Conservation (phyloP, 2,329 filamentous ascomycete genomes). For the Ophiostoma quercus region DNA sequence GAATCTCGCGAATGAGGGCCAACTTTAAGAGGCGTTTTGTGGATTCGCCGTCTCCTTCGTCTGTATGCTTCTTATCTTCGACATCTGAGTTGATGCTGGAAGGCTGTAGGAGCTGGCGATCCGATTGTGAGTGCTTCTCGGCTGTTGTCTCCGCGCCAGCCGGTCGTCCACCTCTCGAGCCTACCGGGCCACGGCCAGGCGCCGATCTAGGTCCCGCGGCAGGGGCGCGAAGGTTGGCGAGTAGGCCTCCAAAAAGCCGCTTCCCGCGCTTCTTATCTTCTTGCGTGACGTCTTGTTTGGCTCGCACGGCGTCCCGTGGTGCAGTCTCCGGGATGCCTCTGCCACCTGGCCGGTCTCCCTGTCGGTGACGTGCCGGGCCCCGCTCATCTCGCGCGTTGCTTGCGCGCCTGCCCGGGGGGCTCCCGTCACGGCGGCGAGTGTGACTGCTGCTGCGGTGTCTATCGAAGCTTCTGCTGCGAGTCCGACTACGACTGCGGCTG, state of each 20-base stretch:
- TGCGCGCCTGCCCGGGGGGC: neutral
- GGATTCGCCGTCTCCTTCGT: constrained; percentile 63
- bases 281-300: constrained; percentile 40
- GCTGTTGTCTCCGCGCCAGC: constrained; percentile 65
- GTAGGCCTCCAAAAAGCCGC: constrained; percentile 76
- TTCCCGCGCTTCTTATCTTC: constrained; percentile 83
- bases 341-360: neutral
- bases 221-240: constrained; percentile 55
- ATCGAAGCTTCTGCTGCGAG: neutral
- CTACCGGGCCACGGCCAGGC: constrained; percentile 48
- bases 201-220: neutral
- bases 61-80: constrained; percentile 58
- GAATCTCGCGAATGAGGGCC: constrained; percentile 54
- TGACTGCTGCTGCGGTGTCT: neutral
- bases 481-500: constrained; percentile 11
- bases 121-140: neutral
- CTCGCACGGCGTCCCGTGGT: constrained; percentile 16
- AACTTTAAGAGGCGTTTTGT: constrained; percentile 62
- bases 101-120: constrained; percentile 30
- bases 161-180: constrained; percentile 40
- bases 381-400: neutral
- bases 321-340: neutral
- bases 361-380: neutral
- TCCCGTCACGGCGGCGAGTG: neutral
- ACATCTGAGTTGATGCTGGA: constrained; percentile 63